These are phyloP conservation scores for Lentinula lateritia DNA, from an alignment of 768 basidiomycete species.

Conservation along the genomic window DNA sequence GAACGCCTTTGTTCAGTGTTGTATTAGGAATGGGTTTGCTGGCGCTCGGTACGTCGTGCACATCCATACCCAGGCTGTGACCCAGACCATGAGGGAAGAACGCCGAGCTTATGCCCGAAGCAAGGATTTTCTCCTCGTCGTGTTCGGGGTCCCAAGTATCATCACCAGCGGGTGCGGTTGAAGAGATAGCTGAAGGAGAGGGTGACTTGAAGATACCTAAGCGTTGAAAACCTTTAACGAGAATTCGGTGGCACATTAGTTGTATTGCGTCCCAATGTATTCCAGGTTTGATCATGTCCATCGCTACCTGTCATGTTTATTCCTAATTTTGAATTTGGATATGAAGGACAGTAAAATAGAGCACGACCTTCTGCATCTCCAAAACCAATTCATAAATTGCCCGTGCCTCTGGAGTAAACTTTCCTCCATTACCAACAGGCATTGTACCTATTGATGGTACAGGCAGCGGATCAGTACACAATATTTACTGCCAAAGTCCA, in stretches of 20 bases:
- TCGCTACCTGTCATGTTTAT: constrained; percentile 45
- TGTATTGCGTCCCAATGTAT: constrained; percentile 90
- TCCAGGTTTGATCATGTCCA: constrained; percentile 67
- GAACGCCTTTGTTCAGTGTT: constrained; percentile 34
- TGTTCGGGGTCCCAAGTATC: constrained; percentile 50
- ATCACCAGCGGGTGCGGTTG: constrained; percentile 12
- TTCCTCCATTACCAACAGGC: constrained; percentile 92
- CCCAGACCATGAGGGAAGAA: constrained; percentile 96
- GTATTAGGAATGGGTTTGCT: constrained; percentile 62
- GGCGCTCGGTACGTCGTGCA: constrained; percentile 87
- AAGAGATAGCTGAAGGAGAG: constrained; percentile 18
- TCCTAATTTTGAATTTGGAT: not conserved
- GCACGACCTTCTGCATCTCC: constrained; percentile 77
- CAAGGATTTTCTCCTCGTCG: constrained; percentile 61
- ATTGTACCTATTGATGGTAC: constrained; percentile 38
- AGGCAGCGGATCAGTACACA: not conserved
- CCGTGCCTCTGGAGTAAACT: constrained; percentile 74
- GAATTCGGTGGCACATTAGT: constrained; percentile 71
- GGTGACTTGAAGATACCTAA: constrained; percentile 81
- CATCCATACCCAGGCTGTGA: constrained; percentile 89
- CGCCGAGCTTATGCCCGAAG: constrained; percentile 70
- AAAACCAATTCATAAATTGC: constrained; percentile 86
- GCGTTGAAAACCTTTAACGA: constrained; percentile 76
- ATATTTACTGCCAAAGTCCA: not conserved
- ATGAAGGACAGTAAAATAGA: not conserved